A percentile compares a stretch with the other conserved stretches of the same genome.
These are phyloP conservation scores for Phaeosphaeriaceae sp. DNA, from an alignment of 2,329 filamentous ascomycete species.

Conservation along the genomic window DNA sequence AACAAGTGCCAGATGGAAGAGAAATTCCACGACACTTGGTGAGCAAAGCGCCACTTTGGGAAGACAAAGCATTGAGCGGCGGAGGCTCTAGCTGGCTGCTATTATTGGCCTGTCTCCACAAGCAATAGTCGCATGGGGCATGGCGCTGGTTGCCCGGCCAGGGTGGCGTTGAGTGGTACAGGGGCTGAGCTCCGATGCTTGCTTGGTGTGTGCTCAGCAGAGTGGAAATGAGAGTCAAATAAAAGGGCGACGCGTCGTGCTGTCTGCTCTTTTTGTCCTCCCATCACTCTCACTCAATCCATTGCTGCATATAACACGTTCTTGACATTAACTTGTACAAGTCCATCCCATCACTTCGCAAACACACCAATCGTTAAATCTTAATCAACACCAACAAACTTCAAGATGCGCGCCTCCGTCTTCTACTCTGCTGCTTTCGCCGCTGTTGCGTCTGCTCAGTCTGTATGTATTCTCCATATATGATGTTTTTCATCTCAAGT, in stretches of 20 bases:
- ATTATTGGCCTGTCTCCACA: conserved; percentile 19
- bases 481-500: conserved; percentile 3
- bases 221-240: conserved; percentile 17
- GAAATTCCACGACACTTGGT: conserved; percentile 10
- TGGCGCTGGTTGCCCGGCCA: conserved; percentile 31
- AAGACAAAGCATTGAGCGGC: conserved; percentile 6
- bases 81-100: conserved; percentile 13
- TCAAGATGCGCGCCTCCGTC: conserved; percentile 43
- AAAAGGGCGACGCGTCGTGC: conserved; percentile 17
- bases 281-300: conserved; percentile 4
- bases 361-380: conserved; percentile 11
- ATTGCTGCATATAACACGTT: conserved; percentile 14
- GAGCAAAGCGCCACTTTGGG: conserved; percentile 4
- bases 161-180: conserved; percentile 26
- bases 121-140: conserved; percentile 1
- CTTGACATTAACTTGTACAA: conserved; percentile 20
- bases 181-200: conserved; percentile 21
- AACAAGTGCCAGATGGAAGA: conserved; percentile 15
- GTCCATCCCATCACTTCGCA: conserved; percentile 19
- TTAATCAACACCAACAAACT: conserved; percentile 14
- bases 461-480: conserved; percentile 23
- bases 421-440: conserved; percentile 40
- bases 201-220: conserved; percentile 6
- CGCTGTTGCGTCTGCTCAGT: conserved; percentile 39
- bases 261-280: conserved; percentile 6